Evolutionary conservation across 1,139 yeast species (phyloP).

Genomic region (Pichia sorboxylosa): DNA sequence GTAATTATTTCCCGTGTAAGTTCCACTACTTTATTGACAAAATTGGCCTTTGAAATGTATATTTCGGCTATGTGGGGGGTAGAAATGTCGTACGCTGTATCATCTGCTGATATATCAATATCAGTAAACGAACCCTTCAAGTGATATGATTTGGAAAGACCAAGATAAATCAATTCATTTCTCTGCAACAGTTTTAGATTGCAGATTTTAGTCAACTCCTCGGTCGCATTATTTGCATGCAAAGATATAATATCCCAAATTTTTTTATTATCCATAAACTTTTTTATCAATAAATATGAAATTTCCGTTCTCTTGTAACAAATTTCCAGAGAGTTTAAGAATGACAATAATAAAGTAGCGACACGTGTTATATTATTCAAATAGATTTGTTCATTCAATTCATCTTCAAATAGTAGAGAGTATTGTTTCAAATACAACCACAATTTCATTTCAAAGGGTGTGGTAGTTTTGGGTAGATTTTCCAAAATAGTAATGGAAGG

Average conservation of each 20-base stretch:
- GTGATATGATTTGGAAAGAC: conserved; percentile 24
- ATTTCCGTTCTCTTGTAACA: conserved; percentile 19
- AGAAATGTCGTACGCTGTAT: conserved; percentile 1
- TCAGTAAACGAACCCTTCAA: conserved; percentile 34
- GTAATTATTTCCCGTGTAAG: conserved; percentile 24
- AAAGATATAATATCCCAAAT: background rate
- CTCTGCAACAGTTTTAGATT: conserved; percentile 36
- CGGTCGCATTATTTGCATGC: background rate
- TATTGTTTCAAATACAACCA: conserved; percentile 14
- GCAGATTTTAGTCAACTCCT: conserved; percentile 33
- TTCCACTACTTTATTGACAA: conserved; percentile 21
- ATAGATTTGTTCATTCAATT: conserved; percentile 8
- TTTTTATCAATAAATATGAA: conserved; percentile 4
- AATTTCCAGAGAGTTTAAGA: conserved; percentile 16
- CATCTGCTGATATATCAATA: conserved; percentile 25
- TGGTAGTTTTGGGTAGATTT: background rate
- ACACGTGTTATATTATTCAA: conserved; percentile 12
- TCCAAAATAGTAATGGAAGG: background rate
- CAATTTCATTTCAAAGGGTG: conserved; percentile 12
- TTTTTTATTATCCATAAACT: conserved; percentile 3
- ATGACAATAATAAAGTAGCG: conserved; percentile 12
- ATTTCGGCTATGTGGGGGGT: conserved; percentile 5
- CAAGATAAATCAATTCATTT: conserved; percentile 31
- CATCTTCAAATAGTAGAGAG: conserved; percentile 9
- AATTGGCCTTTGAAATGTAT: conserved; percentile 19